Evolutionary conservation across 1,284 basidiomycete species (phyloP), one percentile per base, ranked within the genome.

Genomic region (Xerocomus nothofagi): DNA sequence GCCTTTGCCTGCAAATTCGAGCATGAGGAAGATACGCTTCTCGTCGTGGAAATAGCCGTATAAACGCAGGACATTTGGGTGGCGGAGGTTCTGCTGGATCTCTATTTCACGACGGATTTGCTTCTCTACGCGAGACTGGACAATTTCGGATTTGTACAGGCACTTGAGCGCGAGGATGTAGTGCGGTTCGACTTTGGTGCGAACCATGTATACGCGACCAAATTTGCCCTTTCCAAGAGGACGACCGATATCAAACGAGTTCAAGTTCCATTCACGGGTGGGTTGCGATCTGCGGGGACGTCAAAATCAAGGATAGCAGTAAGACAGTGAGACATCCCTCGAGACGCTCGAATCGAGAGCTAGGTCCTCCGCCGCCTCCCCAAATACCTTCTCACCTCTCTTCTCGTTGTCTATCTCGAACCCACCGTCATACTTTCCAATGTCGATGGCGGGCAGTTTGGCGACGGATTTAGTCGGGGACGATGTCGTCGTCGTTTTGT

Each of bases 171-270:
- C 97, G 60, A 99, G 84, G 64, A 98, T 97, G 75, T 94, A 99
- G 55, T 85, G 83, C 0, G 92, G 91, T 54, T 87, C 81, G 49
- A 76, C 70, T 65, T 93, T 94, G 4, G 97, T 99, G 44, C 96
- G 86, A 34, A 97, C 94, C 84, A 99, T 94, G 77, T 99, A 99
- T 23, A 99, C 97, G 0, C 94, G 90, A 0, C 97, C 97, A 61
- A 99, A 99, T 73, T 98, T 98, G 53, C 97, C 97, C 69, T 99
- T 98, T 24, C 97, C 97, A 1, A 99, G 81, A 3, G 94, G 93
- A 9, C 93, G 82, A 12, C 97, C 97, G 58, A 99, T 96, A 58
- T 98, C 92, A 64, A 99, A 98, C 48, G 87, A 80, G 54, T 82
- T 80, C 9, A 99, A 74, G 36, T 79, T 82, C 91, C 93, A 96